phyloP scores from a whole-genome alignment of 2,329 filamentous ascomycete genomes.

The Ceratocystis harringtonii region DNA sequence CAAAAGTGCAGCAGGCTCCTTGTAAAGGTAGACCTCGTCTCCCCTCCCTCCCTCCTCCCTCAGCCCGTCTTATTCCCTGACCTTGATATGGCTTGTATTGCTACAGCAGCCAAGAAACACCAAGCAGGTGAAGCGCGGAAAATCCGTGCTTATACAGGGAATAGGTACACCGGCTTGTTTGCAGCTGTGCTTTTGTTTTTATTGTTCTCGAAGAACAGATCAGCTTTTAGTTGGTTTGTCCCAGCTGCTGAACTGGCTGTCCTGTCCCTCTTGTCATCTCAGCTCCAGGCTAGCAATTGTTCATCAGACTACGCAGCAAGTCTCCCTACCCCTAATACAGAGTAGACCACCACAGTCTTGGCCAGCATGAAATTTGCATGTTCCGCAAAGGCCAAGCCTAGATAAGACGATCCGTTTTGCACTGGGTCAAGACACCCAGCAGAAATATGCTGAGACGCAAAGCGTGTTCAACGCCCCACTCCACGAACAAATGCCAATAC shows the following conservation, averaged over 20 bases:
- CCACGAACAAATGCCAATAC: background rate
- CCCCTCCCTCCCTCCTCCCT: background rate
- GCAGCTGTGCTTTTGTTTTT: too few relatives aligned
- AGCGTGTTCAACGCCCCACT: too few relatives aligned
- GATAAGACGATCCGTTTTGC: background rate
- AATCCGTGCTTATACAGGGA: background rate
- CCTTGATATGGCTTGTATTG: background rate
- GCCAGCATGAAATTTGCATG: background rate
- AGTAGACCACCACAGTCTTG: background rate
- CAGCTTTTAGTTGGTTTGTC: background rate
- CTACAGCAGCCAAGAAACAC: background rate
- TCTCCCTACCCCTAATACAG: background rate
- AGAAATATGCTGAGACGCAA: background rate
- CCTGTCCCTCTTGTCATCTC: background rate
- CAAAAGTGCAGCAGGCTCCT: background rate
- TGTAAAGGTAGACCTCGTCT: background rate
- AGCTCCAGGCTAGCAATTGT: background rate
- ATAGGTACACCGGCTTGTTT: too few relatives aligned
- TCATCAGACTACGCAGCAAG: background rate
- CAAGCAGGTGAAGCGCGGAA: background rate
- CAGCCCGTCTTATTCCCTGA: background rate
- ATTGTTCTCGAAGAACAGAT: too few relatives aligned
- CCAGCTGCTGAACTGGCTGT: background rate
- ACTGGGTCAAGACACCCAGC: background rate
- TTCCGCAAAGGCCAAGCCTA: background rate